phyloP scores from a whole-genome alignment of 768 basidiomycete genomes.

The Collybia nuda region DNA sequence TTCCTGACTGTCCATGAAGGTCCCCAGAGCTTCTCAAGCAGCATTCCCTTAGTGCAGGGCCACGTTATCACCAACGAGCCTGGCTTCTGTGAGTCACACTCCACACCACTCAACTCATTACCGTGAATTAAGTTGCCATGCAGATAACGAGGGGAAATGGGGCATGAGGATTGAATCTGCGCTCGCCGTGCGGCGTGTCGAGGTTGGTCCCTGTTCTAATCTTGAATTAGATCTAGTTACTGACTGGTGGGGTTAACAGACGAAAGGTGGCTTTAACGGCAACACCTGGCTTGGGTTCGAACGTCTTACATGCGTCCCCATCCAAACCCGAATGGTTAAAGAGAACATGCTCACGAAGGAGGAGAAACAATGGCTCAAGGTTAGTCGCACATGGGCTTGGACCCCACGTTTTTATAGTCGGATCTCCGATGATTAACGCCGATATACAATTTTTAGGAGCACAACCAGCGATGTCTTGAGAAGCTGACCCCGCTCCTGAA shows the following conservation, averaged over 20 bases:
- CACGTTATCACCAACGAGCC: constrained; percentile 95
- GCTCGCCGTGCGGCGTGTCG: constrained; percentile 66
- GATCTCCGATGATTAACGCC: not conserved
- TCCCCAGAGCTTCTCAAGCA: constrained; percentile 73
- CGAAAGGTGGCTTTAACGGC: constrained; percentile 69
- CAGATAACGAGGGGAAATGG: constrained; percentile 77
- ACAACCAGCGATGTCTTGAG: constrained; percentile 74
- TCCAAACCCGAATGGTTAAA: constrained; percentile 88
- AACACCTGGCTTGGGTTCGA: constrained; percentile 88
- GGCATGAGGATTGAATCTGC: constrained; percentile 94
- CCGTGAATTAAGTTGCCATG: constrained; percentile 1
- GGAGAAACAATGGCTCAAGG: constrained; percentile 86
- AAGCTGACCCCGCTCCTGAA: constrained; percentile 64
- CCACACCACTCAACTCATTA: constrained; percentile 6
- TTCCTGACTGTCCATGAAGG: constrained; percentile 89
- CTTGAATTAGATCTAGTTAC: not conserved
- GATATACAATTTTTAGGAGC: constrained; percentile 47
- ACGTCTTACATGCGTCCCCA: constrained; percentile 91
- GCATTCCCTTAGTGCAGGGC: constrained; percentile 73
- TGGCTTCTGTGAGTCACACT: constrained; percentile 35
- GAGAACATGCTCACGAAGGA: constrained; percentile 80
- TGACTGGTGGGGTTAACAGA: constrained; percentile 41
- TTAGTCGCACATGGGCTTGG: constrained; percentile 27
- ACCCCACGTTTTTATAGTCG: constrained; percentile 1
- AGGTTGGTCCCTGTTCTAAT: constrained; percentile 27